These are phyloP conservation scores for Skeletonema potamos DNA, from an alignment of 108 stramenopile species.

Conservation along the genomic window DNA sequence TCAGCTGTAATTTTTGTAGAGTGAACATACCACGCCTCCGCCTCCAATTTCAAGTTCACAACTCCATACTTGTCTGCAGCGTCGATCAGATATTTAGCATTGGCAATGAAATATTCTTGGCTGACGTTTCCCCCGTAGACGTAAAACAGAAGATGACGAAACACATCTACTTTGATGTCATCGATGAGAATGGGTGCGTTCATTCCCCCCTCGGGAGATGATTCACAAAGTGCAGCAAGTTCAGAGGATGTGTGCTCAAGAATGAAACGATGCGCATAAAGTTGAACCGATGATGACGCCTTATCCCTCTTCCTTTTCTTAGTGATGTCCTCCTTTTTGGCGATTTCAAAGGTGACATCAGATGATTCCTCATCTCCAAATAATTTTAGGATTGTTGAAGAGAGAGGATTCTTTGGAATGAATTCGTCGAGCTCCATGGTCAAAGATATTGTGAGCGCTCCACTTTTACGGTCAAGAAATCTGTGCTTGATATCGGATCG, in stretches of 20 bases:
- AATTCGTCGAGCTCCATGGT: neutral
- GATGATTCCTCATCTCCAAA: neutral
- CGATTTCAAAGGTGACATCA: neutral
- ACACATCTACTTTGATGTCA: neutral
- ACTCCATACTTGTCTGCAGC: slow-evolving; percentile 26
- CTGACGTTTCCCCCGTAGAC: neutral
- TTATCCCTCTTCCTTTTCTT: neutral
- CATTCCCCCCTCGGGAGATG: neutral
- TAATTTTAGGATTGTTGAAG: neutral
- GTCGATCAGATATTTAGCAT: slow-evolving; percentile 6
- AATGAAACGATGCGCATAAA: slow-evolving; percentile 7
- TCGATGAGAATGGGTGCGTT: neutral
- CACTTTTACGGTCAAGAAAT: neutral
- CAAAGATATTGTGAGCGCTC: neutral
- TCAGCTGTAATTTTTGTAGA: neutral
- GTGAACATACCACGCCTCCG: slow-evolving; percentile 8
- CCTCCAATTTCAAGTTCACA: slow-evolving; percentile 10
- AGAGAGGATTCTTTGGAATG: neutral
- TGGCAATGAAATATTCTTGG: neutral
- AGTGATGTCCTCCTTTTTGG: neutral
- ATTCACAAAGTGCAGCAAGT: neutral
- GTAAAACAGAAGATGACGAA: neutral
- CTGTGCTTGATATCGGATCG: neutral
- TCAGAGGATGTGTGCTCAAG: neutral
- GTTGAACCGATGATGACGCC: neutral